These are phyloP conservation scores for Euphorbia lathyris DNA, from an alignment of 345 rosid genomes.

Conservation along the genomic window DNA sequence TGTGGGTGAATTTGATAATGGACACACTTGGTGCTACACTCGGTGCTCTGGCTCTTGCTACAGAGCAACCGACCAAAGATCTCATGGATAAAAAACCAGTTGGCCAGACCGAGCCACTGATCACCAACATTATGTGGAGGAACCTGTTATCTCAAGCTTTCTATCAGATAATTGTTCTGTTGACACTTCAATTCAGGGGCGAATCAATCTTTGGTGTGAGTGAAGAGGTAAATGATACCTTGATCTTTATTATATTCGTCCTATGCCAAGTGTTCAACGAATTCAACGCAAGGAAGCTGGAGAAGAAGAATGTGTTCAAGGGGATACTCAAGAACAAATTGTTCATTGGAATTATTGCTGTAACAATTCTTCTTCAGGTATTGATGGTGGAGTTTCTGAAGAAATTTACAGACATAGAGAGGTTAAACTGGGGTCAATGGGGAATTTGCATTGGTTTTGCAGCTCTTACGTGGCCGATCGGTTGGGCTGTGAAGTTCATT, in stretches of 20 bases:
- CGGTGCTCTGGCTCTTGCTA: constrained; percentile 69
- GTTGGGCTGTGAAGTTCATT: constrained; percentile 55
- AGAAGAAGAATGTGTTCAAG: constrained; percentile 66
- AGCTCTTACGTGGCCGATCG: constrained; percentile 66
- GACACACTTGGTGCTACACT: constrained; percentile 73
- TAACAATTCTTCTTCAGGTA: constrained; percentile 56
- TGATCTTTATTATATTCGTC: constrained; percentile 69
- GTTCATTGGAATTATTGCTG: constrained; percentile 52
- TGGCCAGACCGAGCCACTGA: constrained; percentile 61
- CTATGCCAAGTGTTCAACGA: constrained; percentile 82
- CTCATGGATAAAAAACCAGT: constrained; percentile 59
- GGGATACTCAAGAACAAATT: constrained; percentile 61
- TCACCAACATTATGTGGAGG: constrained; percentile 78
- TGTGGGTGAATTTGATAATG: too few relatives aligned
- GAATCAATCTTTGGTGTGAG: constrained; percentile 48
- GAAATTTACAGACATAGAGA: constrained; percentile 69
- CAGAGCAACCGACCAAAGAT: constrained; percentile 61
- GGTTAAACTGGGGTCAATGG: constrained; percentile 66
- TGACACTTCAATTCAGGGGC: constrained; percentile 66
- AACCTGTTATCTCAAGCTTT: constrained; percentile 61
- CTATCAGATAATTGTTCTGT: constrained; percentile 54
- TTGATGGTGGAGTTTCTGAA: constrained; percentile 71
- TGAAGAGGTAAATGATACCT: constrained; percentile 51
- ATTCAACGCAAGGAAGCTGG: constrained; percentile 70
- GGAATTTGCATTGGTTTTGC: constrained; percentile 54